Percentiles rank a stretch among this genome's conserved stretches.
These are phyloP conservation scores for Ophiocordyceps polyrhachis-furcata DNA, from an alignment of 2,329 filamentous ascomycete species.

Conservation along the genomic window DNA sequence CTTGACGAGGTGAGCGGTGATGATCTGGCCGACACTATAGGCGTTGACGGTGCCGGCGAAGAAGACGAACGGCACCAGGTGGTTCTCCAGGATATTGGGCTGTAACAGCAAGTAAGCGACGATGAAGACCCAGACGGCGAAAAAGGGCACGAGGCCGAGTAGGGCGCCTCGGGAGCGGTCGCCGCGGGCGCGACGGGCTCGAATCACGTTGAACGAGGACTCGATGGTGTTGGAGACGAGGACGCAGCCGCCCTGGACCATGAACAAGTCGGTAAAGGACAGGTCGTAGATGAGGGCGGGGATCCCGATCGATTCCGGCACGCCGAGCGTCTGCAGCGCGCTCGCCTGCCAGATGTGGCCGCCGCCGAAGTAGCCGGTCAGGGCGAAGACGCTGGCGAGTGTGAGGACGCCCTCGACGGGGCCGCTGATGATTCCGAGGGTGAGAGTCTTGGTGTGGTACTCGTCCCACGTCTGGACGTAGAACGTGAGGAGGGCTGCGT, in stretches of 20 bases:
- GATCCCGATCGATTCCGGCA: conserved; percentile 45
- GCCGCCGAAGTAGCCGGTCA: conserved; percentile 73
- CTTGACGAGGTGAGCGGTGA: conserved; percentile 81
- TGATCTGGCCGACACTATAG: conserved; percentile 90
- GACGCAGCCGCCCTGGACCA: conserved; percentile 68
- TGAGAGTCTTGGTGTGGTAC: conserved; percentile 93
- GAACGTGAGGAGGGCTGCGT: conserved; percentile 72
- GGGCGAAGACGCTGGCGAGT: conserved; percentile 59
- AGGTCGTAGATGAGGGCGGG: conserved; percentile 57
- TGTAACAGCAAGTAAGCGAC: conserved; percentile 68
- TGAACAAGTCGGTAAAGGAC: conserved; percentile 82
- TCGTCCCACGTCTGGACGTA: conserved; percentile 99
- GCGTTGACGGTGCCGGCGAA: conserved; percentile 84
- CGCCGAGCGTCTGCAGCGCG: conserved; percentile 51
- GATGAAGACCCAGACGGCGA: conserved; percentile 58
- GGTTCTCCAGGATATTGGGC: conserved; percentile 61
- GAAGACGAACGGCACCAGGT: conserved; percentile 76
- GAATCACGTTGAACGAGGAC: conserved; percentile 69
- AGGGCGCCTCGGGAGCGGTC: conserved; percentile 58
- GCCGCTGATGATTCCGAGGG: conserved; percentile 77
- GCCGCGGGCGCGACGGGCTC: conserved; percentile 54
- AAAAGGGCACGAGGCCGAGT: conserved; percentile 68
- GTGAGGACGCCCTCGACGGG: conserved; percentile 89
- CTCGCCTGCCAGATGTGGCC: conserved; percentile 86
- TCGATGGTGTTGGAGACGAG: conserved; percentile 70